Evolutionary conservation across 768 basidiomycete species (phyloP).

Genomic region (Termitomyces sp.): DNA sequence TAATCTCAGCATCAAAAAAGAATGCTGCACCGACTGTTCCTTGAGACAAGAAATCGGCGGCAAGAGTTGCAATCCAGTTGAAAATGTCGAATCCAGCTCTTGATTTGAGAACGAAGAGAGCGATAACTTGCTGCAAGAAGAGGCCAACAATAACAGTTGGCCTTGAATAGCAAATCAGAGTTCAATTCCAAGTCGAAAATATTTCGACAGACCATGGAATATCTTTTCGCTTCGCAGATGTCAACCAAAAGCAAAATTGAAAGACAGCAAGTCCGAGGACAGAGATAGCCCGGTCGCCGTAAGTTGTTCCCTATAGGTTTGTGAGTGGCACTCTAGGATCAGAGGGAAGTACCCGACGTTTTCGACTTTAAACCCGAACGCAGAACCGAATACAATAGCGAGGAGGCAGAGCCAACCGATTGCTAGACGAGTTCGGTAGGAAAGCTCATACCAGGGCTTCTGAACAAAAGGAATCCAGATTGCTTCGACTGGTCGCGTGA

Average conservation of each 20-base stretch:
- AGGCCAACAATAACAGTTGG: slow-evolving; percentile 86
- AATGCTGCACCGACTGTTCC: slow-evolving; percentile 68
- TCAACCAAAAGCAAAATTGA: slow-evolving; percentile 67
- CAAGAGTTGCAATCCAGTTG: slow-evolving; percentile 74
- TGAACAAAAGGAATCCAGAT: slow-evolving; percentile 65
- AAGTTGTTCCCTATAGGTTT: slow-evolving; percentile 37
- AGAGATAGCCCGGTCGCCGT: slow-evolving; percentile 77
- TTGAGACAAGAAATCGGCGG: slow-evolving; percentile 71
- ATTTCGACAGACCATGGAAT: slow-evolving; percentile 61
- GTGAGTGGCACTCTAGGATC: slow-evolving; percentile 8
- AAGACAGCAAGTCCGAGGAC: slow-evolving; percentile 77
- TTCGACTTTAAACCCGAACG: slow-evolving; percentile 70
- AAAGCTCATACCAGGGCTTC: slow-evolving; percentile 58
- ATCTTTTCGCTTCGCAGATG: slow-evolving; percentile 54
- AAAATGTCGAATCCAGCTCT: slow-evolving; percentile 80
- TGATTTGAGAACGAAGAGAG: slow-evolving; percentile 85
- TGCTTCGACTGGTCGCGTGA: slow-evolving; percentile 66
- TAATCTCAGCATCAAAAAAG: slow-evolving; percentile 71
- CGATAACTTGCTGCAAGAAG: slow-evolving; percentile 79
- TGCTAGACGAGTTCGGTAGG: slow-evolving; percentile 46
- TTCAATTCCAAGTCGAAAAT: neutral
- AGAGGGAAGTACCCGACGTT: slow-evolving; percentile 27
- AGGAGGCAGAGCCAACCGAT: slow-evolving; percentile 76
- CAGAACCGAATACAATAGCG: slow-evolving; percentile 78
- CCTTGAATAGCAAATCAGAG: slow-evolving; percentile 31